Conservation (phyloP, 2,329 filamentous ascomycete genomes). For the Didymosphaeria variabile region DNA sequence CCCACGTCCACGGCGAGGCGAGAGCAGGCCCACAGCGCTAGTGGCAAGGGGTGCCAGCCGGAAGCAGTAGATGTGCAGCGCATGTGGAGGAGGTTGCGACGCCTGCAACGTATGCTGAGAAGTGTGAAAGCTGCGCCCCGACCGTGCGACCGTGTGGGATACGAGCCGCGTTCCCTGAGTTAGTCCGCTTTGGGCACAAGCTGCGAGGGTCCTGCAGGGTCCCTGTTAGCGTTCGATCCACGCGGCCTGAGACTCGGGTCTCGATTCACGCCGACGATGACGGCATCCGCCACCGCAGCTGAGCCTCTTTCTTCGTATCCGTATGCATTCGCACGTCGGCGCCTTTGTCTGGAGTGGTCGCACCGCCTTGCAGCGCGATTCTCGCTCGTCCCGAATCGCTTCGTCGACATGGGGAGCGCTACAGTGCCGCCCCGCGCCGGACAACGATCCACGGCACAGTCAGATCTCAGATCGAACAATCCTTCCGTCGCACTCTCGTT, state of each 20-base stretch:
- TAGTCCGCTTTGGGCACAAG: background rate
- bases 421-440: no score
- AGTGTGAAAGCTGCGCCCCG: background rate
- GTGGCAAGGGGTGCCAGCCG: background rate
- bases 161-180: background rate
- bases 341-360: background rate
- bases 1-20: background rate
- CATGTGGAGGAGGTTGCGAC: slow-evolving; percentile 1
- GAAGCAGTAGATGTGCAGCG: background rate
- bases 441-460: no score
- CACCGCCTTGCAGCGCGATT: no score
- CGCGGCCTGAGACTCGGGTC: background rate
- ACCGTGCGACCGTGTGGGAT: background rate
- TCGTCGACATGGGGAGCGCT: background rate
- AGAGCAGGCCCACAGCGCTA: background rate
- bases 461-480: no score
- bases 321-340: background rate
- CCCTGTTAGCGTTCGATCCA: slow-evolving; percentile 1
- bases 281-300: background rate
- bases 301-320: background rate
- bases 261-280: background rate
- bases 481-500: no score
- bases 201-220: background rate
- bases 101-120: background rate
- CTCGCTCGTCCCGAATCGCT: background rate